A percentile compares a stretch with the other conserved stretches of the same genome.
Conservation (phyloP, 129 eudicot genomes). For the Flaveria robusta region DNA sequence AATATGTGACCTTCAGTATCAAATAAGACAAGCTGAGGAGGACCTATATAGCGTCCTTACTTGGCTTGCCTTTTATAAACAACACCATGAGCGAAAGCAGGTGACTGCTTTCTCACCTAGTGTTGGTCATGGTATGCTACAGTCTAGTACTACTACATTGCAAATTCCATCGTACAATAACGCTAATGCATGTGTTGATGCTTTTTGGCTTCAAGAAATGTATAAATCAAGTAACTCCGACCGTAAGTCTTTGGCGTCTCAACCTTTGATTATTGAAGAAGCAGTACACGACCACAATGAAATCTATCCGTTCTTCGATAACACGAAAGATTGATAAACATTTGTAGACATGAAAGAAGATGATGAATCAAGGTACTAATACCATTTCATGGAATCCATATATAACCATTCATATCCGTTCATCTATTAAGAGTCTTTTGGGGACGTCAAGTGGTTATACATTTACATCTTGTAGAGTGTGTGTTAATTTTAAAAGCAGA, state of each 20-base stretch:
- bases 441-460: no score
- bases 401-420: background rate
- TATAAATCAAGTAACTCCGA: slow-evolving; percentile 2
- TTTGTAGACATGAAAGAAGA: background rate
- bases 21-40: slow-evolving; percentile 47
- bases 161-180: slow-evolving; percentile 36
- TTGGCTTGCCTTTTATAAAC: slow-evolving; percentile 44
- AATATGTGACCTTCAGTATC: slow-evolving; percentile 41
- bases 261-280: background rate
- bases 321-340: background rate
- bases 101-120: slow-evolving; percentile 19
- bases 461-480: no score
- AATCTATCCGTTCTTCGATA: background rate
- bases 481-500: no score
- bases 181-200: slow-evolving; percentile 31
- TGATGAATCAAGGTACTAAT: background rate
- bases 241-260: slow-evolving; percentile 11
- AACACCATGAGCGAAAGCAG: slow-evolving; percentile 34
- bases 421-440: no score
- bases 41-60: slow-evolving; percentile 50
- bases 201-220: slow-evolving; percentile 49
- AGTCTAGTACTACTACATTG: slow-evolving; percentile 25
- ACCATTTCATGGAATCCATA: background rate
- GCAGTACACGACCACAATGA: background rate
- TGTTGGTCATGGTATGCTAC: slow-evolving; percentile 42